Percentiles rank a stretch among this genome's conserved stretches.
These are phyloP conservation scores for Pezicula carpinea DNA, from an alignment of 2,329 filamentous ascomycete species.

Conservation along the genomic window DNA sequence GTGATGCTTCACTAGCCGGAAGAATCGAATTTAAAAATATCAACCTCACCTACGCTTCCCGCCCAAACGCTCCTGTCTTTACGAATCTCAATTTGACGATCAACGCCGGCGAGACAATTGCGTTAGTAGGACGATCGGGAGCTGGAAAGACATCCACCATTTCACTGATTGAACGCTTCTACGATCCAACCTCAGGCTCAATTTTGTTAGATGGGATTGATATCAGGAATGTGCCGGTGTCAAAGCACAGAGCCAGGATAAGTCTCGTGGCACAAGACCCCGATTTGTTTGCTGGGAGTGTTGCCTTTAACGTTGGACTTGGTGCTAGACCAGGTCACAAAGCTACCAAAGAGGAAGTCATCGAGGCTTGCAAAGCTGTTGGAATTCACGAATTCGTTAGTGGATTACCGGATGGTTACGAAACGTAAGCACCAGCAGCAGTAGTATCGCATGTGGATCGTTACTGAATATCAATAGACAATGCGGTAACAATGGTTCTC, in stretches of 20 bases:
- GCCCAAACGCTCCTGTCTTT: constrained; percentile 54
- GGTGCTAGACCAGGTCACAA: constrained; percentile 49
- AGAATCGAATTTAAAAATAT: constrained; percentile 53
- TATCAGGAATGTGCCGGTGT: constrained; percentile 38
- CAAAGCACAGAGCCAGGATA: constrained; percentile 45
- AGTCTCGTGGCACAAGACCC: constrained; percentile 54
- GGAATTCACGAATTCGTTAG: constrained; percentile 67
- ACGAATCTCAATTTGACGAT: constrained; percentile 53
- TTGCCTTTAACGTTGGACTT: constrained; percentile 52
- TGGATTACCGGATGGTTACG: constrained; percentile 58
- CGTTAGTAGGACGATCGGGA: constrained; percentile 61
- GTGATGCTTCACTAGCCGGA: constrained; percentile 21
- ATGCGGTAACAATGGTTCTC: constrained; percentile 67
- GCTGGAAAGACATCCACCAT: constrained; percentile 65
- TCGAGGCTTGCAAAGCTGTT: constrained; percentile 61
- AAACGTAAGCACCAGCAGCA: constrained; percentile 57
- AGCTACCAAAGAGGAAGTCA: constrained; percentile 55
- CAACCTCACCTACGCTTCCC: constrained; percentile 59
- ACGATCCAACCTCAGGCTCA: constrained; percentile 33
- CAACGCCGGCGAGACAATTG: constrained; percentile 54
- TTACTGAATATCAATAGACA: constrained; percentile 26
- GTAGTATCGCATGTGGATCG: neutral
- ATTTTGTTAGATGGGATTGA: constrained; percentile 33
- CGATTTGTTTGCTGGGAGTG: constrained; percentile 50
- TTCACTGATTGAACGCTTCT: constrained; percentile 48